Conservation (phyloP, 768 basidiomycete species). For the Russula vinacea region DNA sequence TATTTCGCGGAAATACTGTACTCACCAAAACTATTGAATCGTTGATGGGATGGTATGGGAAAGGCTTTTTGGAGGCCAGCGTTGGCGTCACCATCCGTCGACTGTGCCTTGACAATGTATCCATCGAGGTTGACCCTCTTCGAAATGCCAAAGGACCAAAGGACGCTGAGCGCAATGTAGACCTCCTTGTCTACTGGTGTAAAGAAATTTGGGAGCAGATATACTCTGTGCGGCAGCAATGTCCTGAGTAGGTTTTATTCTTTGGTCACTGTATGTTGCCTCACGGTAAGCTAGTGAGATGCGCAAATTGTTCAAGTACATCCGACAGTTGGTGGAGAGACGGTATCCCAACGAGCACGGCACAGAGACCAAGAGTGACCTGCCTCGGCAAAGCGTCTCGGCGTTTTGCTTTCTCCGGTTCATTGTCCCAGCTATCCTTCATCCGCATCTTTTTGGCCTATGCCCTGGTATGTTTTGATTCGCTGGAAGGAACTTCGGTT, state of each 20-base stretch:
- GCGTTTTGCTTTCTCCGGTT: constrained; percentile 89
- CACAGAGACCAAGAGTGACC: constrained; percentile 48
- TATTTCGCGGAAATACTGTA: constrained; percentile 62
- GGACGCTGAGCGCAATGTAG: constrained; percentile 64
- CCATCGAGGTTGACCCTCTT: constrained; percentile 79
- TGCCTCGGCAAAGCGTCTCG: constrained; percentile 80
- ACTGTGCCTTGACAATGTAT: constrained; percentile 67
- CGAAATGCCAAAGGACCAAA: constrained; percentile 58
- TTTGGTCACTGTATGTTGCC: constrained; percentile 7
- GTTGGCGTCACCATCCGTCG: constrained; percentile 68
- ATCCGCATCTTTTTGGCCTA: constrained; percentile 81
- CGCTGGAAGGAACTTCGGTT: not conserved
- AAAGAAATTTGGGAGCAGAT: constrained; percentile 79
- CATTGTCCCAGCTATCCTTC: constrained; percentile 85
- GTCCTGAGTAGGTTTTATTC: constrained; percentile 59
- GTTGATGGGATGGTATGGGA: constrained; percentile 81
- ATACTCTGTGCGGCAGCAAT: constrained; percentile 65
- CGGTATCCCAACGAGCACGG: constrained; percentile 47
- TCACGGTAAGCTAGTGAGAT: constrained; percentile 55
- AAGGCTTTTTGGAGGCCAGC: constrained; percentile 72
- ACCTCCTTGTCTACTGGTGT: constrained; percentile 73
- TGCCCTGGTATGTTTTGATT: constrained; percentile 53
- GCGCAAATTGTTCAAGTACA: constrained; percentile 62
- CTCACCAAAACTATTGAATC: constrained; percentile 66
- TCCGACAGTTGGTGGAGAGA: constrained; percentile 69